Conservation (phyloP, 768 basidiomycete genomes). For the Russula dissimulans region DNA sequence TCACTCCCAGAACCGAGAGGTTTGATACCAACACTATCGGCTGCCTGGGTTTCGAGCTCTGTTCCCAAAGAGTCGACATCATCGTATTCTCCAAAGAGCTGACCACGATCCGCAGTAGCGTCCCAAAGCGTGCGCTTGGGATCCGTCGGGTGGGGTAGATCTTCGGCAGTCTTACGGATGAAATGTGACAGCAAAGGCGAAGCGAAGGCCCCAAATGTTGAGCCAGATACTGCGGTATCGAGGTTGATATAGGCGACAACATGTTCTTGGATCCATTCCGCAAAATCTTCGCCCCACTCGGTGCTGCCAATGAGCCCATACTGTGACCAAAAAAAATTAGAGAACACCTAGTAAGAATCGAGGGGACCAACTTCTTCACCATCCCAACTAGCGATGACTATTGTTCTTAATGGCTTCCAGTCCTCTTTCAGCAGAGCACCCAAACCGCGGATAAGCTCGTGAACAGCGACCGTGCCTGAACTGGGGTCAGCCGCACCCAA, state of each 20-base stretch:
- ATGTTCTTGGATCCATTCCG: conserved; percentile 67
- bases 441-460: conserved; percentile 70
- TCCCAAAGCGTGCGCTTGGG: conserved; percentile 68
- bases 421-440: conserved; percentile 57
- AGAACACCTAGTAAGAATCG: background rate
- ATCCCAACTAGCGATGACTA: conserved; percentile 75
- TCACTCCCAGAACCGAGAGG: conserved; percentile 86
- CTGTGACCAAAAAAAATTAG: conserved; percentile 22
- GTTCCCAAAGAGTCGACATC: conserved; percentile 36
- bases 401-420: conserved; percentile 78
- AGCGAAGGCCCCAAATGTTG: conserved; percentile 44
- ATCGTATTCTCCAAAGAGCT: conserved; percentile 36
- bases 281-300: conserved; percentile 92
- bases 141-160: conserved; percentile 65
- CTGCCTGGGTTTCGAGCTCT: conserved; percentile 31
- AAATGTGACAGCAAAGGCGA: conserved; percentile 82
- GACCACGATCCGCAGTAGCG: conserved; percentile 51
- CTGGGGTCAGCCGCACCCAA: conserved; percentile 73
- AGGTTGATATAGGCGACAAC: conserved; percentile 85
- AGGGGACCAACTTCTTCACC: conserved; percentile 47
- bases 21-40: conserved; percentile 33
- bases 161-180: conserved; percentile 54
- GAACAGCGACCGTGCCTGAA: conserved; percentile 70
- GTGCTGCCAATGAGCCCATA: conserved; percentile 77
- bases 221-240: conserved; percentile 57